Base-by-base conservation (phyloP, 352 stramenopile genomes). In the Pythium graminicola region DNA sequence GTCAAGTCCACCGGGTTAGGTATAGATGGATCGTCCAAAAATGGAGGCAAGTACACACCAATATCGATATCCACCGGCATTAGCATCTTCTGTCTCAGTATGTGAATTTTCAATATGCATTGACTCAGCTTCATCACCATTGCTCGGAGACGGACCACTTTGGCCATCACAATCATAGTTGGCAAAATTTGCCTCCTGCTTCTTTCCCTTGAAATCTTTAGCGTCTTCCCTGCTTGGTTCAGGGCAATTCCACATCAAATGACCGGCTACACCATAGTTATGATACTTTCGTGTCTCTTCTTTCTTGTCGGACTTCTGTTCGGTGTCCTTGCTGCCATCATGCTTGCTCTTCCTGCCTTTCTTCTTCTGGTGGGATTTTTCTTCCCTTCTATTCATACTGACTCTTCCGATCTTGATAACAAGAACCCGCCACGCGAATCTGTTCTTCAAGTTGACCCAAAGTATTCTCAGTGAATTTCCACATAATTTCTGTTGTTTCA, bases 161-260 rank as follows among this genome's bases (percentile, higher is more conserved):
- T 17, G 13, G 35, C 22, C 35, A 17, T 42, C 35, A 42, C 35
- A 13, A 42, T 42, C n/a, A 17, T 42, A 9, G 14, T 36, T 14
- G 14, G 9, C 31, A 9, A 36, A 14, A 36, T 14, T 36, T 14
- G 31, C 14, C 31, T 9, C 14, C 31, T 14, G 31, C 8, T 36
- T 36, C 43, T 59, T 59, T 40, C 77, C 76, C 20, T 50, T 73
- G 17, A 77, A n/a, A n/a, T n/a, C n/a, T n/a, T 29, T 13, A 74
- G 43, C 9, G 64, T 64, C 32, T 70, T 17, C 16, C 73, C 19
- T 48, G 82, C 67, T 16, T 50, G 44, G 22, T 57, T 2, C 58
- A 28, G 1, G 73, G 23, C 36, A 85, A 54, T 28, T 82, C 53
- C 50, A 14, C 31, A 9, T 36, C 31, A 36, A 36, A 14, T 36